Evolutionary conservation across 345 rosid species (phyloP), one percentile per base, ranked within the genome.

Genomic region (Pistacia vera): DNA sequence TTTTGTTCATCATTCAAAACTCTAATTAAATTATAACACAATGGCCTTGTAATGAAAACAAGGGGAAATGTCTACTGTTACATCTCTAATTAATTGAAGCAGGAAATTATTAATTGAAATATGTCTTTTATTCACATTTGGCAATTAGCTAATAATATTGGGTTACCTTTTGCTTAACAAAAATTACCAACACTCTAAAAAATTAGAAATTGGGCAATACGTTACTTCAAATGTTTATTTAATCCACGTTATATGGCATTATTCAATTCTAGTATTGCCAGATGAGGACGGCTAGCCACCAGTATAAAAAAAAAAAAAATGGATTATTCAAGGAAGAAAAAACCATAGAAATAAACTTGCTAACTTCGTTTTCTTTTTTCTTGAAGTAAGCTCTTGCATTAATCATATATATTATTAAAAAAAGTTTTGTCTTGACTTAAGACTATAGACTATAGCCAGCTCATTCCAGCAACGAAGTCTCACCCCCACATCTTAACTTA

Each of bases 381-480:
- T 7, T 11, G 17, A 36, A 30, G 71, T 10, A 56, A 70, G 2
- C 30, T 38, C 74, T 20, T 56, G 12, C 3, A 11, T 38, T 6
- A 12, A 62, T 33, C 0, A 12, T 22, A 22, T 22, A 22, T 22
- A 22, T 38, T 11, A 2, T 28, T 68, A 51, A 28, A 14, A 28
- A 55, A 35, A 56, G 6, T 17, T 9, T 68, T 61, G 69, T 79
- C 75, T 73, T 33, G 17, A n/a, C 17, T 63, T 59, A 68, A 68
- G 22, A 52, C 30, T n/a, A 11, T 55, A 76, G 85, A 52, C 30
- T n/a, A 11, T 55, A 76, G 85, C 70, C 85, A 88, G 89, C 88
- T 84, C 83, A 88, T 90, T 78, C 84, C 88, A 86, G 68, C 88
- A 88, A 71, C 83, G 8, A 72, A 73, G 69, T 51, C 71, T 54